These are phyloP conservation scores for Fraxinus paxiana DNA, from an alignment of 305 asterid genomes.

Conservation along the genomic window DNA sequence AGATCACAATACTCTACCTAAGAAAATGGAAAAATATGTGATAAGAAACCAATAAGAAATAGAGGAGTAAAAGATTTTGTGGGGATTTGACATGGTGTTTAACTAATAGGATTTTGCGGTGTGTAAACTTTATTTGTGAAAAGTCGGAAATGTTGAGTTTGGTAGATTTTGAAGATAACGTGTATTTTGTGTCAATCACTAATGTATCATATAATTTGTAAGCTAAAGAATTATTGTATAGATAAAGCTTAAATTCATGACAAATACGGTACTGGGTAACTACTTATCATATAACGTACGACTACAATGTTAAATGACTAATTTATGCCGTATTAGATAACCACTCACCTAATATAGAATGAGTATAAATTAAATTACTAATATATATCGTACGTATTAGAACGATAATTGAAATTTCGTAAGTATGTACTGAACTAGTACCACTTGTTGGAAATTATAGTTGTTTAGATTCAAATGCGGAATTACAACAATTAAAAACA, in stretches of 20 bases:
- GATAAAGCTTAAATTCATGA: not conserved
- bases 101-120: not conserved
- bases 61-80: not conserved
- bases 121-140: not conserved
- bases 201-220: not conserved
- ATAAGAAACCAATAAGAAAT: not conserved
- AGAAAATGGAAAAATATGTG: not conserved
- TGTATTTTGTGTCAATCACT: not conserved
- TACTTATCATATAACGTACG: not conserved
- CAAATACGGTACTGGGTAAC: not conserved
- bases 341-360: no score
- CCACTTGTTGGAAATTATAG: not conserved
- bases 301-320: not conserved
- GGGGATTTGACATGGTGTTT: not conserved
- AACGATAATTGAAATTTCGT: not conserved
- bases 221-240: not conserved
- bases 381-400: not conserved
- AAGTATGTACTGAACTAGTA: not conserved
- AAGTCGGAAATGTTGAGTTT: not conserved
- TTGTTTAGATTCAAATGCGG: not conserved
- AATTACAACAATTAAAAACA: not conserved
- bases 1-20: not conserved
- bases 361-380: no score
- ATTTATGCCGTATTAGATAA: no score
- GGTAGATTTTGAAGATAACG: not conserved